phyloP scores from a whole-genome alignment of 208 protist species.

The Wallacemonas collosoma region DNA sequence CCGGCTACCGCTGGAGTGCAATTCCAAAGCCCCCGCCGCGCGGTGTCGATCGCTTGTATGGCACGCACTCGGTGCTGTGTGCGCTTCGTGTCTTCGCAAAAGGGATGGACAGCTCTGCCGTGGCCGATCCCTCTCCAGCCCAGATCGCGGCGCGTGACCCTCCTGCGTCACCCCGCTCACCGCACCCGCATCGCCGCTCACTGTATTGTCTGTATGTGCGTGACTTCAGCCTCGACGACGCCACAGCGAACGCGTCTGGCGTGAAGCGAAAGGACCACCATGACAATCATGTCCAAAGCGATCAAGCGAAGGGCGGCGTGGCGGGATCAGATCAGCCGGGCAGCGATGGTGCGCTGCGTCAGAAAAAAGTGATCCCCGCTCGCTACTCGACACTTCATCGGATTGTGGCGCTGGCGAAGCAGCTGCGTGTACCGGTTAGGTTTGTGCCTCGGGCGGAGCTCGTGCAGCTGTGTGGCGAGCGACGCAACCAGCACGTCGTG shows the following conservation, averaged over 20 bases:
- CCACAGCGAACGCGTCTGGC: not conserved
- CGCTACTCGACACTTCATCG: slow-evolving; percentile 63
- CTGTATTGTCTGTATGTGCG: slow-evolving; percentile 61
- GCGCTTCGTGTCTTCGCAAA: slow-evolving; percentile 53
- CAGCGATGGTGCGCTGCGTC: not conserved
- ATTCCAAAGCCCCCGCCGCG: slow-evolving; percentile 75
- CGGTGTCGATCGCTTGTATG: slow-evolving; percentile 67
- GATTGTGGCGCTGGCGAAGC: slow-evolving; percentile 59
- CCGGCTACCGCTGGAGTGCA: slow-evolving; percentile 64
- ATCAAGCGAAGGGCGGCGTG: no score
- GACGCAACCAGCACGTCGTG: slow-evolving; percentile 80
- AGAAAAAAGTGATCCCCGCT: slow-evolving; percentile 34
- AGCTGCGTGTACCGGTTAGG: slow-evolving; percentile 46
- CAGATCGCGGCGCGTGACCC: no score
- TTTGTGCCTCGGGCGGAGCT: slow-evolving; percentile 69
- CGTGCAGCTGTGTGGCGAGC: slow-evolving; percentile 76
- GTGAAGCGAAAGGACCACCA: not conserved
- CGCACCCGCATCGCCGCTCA: slow-evolving; percentile 29
- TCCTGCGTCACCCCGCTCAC: not conserved
- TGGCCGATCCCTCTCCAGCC: no score
- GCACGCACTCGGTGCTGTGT: slow-evolving; percentile 64
- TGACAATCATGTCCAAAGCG: not conserved
- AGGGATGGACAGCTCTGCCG: no score
- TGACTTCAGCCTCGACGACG: slow-evolving; percentile 59
- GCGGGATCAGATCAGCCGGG: not conserved